Evolutionary conservation across 1,139 yeast species (phyloP), one percentile per base, ranked within the genome.

Genomic region (Pneumocystis oryctolagi): DNA sequence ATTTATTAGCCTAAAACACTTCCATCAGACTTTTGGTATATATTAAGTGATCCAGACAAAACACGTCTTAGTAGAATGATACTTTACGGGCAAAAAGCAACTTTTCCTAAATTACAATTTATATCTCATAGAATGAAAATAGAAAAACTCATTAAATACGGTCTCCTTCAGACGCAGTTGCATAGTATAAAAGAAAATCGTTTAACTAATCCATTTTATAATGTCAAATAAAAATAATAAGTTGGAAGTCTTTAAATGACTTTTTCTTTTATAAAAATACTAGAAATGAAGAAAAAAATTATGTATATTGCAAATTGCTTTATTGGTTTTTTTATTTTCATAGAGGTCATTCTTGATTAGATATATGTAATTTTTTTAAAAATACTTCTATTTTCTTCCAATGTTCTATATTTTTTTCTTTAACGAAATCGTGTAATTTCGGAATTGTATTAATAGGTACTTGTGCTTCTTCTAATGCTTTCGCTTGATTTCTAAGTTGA

Each of bases 1-100:
- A 56, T 34, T 18, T 56, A 35, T 5, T 2, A 35, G 59, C 59
- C 39, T 6, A 56, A 34, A 56, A 56, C 59, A 3, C 20, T 40
- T 18, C 28, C 5, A 40, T 73, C 71, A 53, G 94, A 87, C 70
- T 83, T 85, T 68, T 79, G 78, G 76, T 79, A 83, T 70, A 83
- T 87, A 58, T 74, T 87, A 63, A 79, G 84, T 66, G 92, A 86
- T 69, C 94, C 95, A 1, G 77, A 79, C 1, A 84, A 80, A 66
- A 81, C 80, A 58, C 75, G 81, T 67, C 73, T 87, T 68, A 80
- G 72, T 2, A 78, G 77, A 60, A 81, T 84, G 80, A 79, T 87
- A 55, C 69, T 73, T 39, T 82, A 81, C 65, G 94, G 94, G 12
- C 85, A 85, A 71, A 73, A 78, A 59, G 80, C 85, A 28, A 81